These are phyloP conservation scores for Apiotrichum sp. DNA, from an alignment of 1,284 basidiomycete genomes.

Conservation along the genomic window DNA sequence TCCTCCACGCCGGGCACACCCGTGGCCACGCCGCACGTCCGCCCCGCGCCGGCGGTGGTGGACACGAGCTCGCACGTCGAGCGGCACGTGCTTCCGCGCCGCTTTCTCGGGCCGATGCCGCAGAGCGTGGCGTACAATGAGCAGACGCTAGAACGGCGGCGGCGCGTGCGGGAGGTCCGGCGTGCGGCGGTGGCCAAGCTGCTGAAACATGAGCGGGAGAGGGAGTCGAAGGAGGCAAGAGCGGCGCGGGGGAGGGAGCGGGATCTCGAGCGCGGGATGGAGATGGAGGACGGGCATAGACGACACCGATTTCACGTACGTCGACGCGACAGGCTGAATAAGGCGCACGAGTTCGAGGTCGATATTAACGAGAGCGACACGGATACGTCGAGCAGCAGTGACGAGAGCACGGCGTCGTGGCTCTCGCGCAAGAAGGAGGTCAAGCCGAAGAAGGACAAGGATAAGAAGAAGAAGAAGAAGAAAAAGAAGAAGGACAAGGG, in stretches of 20 bases:
- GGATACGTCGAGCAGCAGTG: background rate
- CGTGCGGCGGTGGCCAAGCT: slow-evolving; percentile 2
- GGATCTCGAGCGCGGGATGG: background rate
- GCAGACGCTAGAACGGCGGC: slow-evolving; percentile 19
- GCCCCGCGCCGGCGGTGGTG: slow-evolving; percentile 31
- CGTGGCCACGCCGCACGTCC: background rate
- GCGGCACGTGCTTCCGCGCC: slow-evolving; percentile 29
- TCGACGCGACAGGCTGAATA: slow-evolving; percentile 8
- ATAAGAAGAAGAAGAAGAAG: slow-evolving; percentile 14
- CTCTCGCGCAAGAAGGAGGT: slow-evolving; percentile 1
- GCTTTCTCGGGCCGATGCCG: slow-evolving; percentile 41
- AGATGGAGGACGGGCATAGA: slow-evolving; percentile 1
- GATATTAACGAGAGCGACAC: slow-evolving; percentile 10
- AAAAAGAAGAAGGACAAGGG: slow-evolving; percentile 15
- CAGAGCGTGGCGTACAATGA: slow-evolving; percentile 23
- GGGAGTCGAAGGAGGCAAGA: background rate
- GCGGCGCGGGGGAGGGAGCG: background rate
- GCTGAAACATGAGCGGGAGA: background rate
- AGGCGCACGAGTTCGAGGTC: slow-evolving; percentile 6
- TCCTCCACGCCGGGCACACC: too few relatives aligned
- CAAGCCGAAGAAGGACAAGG: slow-evolving; percentile 4
- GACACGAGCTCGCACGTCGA: slow-evolving; percentile 20
- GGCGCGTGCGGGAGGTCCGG: slow-evolving; percentile 18
- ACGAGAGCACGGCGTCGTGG: slow-evolving; percentile 6
- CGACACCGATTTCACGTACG: slow-evolving; percentile 17